phyloP scores from a whole-genome alignment of 495 filamentous ascomycete species.

The Terfezia claveryi region DNA sequence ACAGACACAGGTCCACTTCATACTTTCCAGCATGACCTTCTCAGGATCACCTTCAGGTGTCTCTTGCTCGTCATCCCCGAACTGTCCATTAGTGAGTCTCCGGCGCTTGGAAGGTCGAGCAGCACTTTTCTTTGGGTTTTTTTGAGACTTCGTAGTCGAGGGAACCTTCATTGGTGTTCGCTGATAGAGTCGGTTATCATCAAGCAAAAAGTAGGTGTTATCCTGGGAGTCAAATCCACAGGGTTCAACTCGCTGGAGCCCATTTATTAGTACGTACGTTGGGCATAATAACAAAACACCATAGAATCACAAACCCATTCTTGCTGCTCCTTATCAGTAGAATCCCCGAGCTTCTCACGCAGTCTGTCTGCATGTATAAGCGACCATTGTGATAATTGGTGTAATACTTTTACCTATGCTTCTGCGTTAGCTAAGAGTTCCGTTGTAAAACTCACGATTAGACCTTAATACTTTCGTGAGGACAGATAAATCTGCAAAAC shows the following conservation, averaged over 20 bases:
- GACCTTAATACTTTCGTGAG: conserved; percentile 41
- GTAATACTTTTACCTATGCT: conserved; percentile 50
- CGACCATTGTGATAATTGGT: conserved; percentile 79
- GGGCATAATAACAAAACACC: not conserved
- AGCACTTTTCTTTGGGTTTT: conserved; percentile 45
- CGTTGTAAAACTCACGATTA: no score
- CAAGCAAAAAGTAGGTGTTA: conserved; percentile 69
- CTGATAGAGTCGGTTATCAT: conserved; percentile 83
- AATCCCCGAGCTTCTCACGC: conserved; percentile 65
- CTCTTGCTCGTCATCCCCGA: conserved; percentile 40
- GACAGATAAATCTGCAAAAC: conserved; percentile 61
- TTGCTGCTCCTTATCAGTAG: conserved; percentile 57
- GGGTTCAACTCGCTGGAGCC: conserved; percentile 64
- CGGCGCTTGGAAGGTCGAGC: conserved; percentile 28
- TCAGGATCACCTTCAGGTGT: conserved; percentile 28
- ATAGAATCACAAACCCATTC: conserved; percentile 43
- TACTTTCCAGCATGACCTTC: conserved; percentile 41
- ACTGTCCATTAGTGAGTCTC: conserved; percentile 35
- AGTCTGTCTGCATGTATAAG: conserved; percentile 68
- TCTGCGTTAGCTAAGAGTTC: no score
- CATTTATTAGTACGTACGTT: not conserved
- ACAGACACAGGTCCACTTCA: conserved; percentile 82
- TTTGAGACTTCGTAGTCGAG: conserved; percentile 32
- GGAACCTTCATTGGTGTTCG: conserved; percentile 35
- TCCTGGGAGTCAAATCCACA: conserved; percentile 72